Evolutionary conservation across 345 rosid genomes (phyloP).

Genomic region (Salix udensis): DNA sequence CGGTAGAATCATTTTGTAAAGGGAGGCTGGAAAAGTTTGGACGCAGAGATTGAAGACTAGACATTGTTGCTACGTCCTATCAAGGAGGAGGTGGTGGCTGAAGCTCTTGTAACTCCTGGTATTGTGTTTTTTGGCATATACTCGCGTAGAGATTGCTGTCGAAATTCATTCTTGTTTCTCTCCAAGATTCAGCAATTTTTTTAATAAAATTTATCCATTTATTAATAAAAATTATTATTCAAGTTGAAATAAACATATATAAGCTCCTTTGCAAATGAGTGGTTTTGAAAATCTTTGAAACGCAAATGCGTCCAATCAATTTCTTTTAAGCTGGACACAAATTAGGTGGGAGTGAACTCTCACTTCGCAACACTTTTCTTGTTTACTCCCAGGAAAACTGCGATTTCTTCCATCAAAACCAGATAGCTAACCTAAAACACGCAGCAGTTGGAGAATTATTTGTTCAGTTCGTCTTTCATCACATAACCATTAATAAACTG

Average conservation of each 20-base stretch:
- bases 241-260: too few relatives aligned
- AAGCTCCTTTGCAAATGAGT: not conserved
- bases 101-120: not conserved
- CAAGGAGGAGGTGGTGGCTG: not conserved
- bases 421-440: not conserved
- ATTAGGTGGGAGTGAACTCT: not conserved
- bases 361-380: too few relatives aligned
- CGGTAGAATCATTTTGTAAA: not conserved
- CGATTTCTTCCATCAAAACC: not conserved
- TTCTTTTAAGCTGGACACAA: not conserved
- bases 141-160: not conserved
- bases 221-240: too few relatives aligned
- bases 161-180: not conserved
- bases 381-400: too few relatives aligned
- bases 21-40: not conserved
- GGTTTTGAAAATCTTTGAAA: not conserved
- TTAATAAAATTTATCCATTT: too few relatives aligned
- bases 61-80: too few relatives aligned
- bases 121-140: not conserved
- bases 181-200: not conserved
- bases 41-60: not conserved
- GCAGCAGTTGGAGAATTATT: not conserved
- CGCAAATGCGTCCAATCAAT: not conserved
- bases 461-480: not conserved
- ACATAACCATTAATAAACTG: not conserved